A percentile compares a stretch with the other conserved stretches of the same genome.
Evolutionary conservation across 768 basidiomycete species (phyloP).

Genomic region (Russula sp.): DNA sequence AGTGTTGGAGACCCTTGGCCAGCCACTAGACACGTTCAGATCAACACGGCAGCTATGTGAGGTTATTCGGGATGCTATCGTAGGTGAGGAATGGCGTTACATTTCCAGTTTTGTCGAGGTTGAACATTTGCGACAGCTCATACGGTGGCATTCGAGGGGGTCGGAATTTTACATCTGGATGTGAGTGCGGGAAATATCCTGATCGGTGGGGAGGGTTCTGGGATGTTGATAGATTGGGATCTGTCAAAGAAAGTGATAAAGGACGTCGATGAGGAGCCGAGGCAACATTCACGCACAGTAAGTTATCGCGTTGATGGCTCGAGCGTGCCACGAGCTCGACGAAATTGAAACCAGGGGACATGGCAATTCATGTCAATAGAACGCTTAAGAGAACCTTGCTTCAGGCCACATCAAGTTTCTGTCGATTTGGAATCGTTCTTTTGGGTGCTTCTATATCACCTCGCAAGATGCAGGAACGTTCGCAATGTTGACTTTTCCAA

Average conservation of each 20-base stretch:
- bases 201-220: not conserved
- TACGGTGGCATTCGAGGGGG: not conserved
- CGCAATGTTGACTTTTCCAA: not conserved
- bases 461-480: not conserved
- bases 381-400: not conserved
- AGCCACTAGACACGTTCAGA: not conserved
- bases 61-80: not conserved
- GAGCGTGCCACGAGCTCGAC: too few relatives aligned
- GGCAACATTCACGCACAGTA: constrained; percentile 4
- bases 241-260: not conserved
- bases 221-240: constrained; percentile 8
- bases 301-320: not conserved
- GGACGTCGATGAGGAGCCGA: not conserved
- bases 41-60: constrained; percentile 6
- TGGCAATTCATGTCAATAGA: constrained; percentile 22
- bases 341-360: constrained; percentile 12
- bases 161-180: constrained; percentile 6
- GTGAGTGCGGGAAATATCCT: constrained; percentile 6
- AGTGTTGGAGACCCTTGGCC: not conserved
- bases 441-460: constrained; percentile 16
- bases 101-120: too few relatives aligned
- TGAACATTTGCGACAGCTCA: not conserved
- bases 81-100: not conserved
- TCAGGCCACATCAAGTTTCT: constrained; percentile 1
- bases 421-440: constrained; percentile 24